A percentile compares a stretch with the other conserved stretches of the same genome.
These are phyloP conservation scores for Monosporascus sp. DNA, from an alignment of 2,329 filamentous ascomycete species.

Conservation along the genomic window DNA sequence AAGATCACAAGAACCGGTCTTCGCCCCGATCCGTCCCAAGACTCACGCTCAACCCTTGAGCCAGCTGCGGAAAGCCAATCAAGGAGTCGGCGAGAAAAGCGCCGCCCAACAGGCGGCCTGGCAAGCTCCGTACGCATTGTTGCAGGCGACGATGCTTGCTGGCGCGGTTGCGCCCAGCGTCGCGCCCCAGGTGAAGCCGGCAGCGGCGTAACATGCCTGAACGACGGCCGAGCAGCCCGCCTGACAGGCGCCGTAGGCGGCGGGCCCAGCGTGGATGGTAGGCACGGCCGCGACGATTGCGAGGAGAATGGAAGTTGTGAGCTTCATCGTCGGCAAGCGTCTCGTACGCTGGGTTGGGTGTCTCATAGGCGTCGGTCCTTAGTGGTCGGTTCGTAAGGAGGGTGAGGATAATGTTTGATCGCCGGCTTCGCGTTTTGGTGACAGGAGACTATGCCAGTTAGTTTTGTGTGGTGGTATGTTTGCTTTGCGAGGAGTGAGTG, in stretches of 20 bases:
- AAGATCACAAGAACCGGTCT: too few relatives aligned
- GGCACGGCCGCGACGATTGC: background rate
- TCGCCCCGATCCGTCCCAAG: too few relatives aligned
- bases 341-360: too few relatives aligned
- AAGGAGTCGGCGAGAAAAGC: constrained; percentile 29
- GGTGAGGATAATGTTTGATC: too few relatives aligned
- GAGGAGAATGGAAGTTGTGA: background rate
- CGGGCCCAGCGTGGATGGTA: constrained; percentile 1
- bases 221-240: constrained; percentile 13
- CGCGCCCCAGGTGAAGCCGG: constrained; percentile 7
- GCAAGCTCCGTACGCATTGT: constrained; percentile 39
- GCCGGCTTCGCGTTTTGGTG: too few relatives aligned
- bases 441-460: too few relatives aligned
- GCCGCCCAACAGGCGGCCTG: constrained; percentile 37
- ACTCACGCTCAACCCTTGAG: too few relatives aligned
- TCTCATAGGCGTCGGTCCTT: too few relatives aligned
- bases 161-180: constrained; percentile 28
- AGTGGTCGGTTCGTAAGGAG: too few relatives aligned
- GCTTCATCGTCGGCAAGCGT: background rate
- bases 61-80: constrained; percentile 1
- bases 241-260: constrained; percentile 41
- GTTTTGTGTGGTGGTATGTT: too few relatives aligned
- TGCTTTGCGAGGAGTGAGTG: too few relatives aligned
- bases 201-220: constrained; percentile 4
- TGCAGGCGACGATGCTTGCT: constrained; percentile 37